Conservation (phyloP, 768 basidiomycete genomes). For the Mrakia blollopis region DNA sequence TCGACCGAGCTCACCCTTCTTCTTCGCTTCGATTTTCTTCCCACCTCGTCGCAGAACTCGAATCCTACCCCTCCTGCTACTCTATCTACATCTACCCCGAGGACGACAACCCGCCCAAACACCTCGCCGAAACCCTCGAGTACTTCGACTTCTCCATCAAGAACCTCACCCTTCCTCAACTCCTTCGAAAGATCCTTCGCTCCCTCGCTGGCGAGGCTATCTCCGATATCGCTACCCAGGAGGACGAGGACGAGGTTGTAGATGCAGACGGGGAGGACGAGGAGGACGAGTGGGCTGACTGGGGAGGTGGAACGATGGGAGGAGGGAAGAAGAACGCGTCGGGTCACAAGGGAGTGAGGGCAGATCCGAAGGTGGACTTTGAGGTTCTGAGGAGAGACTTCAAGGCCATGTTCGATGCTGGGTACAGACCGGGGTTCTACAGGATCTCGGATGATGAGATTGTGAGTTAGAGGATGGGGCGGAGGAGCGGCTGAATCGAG, state of each 20-base stretch:
- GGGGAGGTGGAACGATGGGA: background rate
- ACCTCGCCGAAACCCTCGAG: background rate
- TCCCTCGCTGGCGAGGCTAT: constrained; percentile 7
- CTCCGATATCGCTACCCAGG: background rate
- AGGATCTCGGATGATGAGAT: background rate
- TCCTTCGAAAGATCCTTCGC: background rate
- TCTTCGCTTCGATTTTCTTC: background rate
- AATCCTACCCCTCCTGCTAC: constrained; percentile 4
- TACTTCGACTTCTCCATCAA: background rate
- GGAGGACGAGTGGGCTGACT: background rate
- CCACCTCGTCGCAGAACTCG: background rate
- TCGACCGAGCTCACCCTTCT: background rate
- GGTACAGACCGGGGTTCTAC: background rate
- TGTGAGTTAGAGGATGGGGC: background rate
- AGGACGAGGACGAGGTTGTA: background rate
- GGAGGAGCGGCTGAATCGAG: too few species aligned
- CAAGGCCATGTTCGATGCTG: background rate
- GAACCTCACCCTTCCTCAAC: background rate
- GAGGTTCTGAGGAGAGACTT: background rate
- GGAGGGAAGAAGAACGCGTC: background rate
- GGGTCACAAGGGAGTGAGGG: background rate
- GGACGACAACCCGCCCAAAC: background rate
- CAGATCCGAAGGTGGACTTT: background rate
- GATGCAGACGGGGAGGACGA: background rate
- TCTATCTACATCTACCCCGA: constrained; percentile 4